Percentiles rank a stretch among this genome's conserved stretches.
These are phyloP conservation scores for Ophidiomyces ophidiicola DNA, from an alignment of 2,329 filamentous ascomycete species.

Conservation along the genomic window DNA sequence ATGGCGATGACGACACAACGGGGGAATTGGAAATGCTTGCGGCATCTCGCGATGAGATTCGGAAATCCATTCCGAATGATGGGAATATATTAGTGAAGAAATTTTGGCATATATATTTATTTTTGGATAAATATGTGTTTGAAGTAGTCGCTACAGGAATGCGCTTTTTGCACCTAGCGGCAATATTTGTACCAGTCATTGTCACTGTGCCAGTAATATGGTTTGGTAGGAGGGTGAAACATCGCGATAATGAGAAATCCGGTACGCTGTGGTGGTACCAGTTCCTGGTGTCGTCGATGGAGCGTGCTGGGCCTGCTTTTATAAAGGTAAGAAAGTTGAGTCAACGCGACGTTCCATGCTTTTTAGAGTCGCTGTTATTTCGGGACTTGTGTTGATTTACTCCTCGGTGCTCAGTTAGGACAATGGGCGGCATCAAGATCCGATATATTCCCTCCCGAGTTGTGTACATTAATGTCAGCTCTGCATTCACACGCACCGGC, in stretches of 20 bases:
- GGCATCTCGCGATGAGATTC: constrained; percentile 64
- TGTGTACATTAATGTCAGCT: constrained; percentile 88
- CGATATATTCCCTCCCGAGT: constrained; percentile 86
- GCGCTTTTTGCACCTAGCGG: constrained; percentile 72
- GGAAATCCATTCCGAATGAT: constrained; percentile 52
- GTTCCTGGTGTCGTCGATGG: constrained; percentile 80
- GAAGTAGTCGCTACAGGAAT: constrained; percentile 80
- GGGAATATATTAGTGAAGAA: constrained; percentile 48
- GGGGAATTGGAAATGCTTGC: constrained; percentile 79
- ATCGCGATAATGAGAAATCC: constrained; percentile 59
- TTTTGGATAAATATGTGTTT: constrained; percentile 47
- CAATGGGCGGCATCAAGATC: constrained; percentile 97
- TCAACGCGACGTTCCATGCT: neutral
- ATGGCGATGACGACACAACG: constrained; percentile 46
- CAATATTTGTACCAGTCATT: constrained; percentile 87
- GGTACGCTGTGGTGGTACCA: constrained; percentile 92
- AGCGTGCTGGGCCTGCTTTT: constrained; percentile 84
- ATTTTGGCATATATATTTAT: constrained; percentile 49
- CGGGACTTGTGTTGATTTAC: constrained; percentile 1
- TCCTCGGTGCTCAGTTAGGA: constrained; percentile 49
- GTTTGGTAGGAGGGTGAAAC: constrained; percentile 53
- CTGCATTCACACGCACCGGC: constrained; percentile 90
- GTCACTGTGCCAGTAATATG: constrained; percentile 66
- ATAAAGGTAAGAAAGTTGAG: constrained; percentile 58
- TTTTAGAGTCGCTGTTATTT: neutral